Base-by-base conservation (phyloP, 225 moss, liverwort and hornwort species). In the Physcomitrellopsis africana region DNA sequence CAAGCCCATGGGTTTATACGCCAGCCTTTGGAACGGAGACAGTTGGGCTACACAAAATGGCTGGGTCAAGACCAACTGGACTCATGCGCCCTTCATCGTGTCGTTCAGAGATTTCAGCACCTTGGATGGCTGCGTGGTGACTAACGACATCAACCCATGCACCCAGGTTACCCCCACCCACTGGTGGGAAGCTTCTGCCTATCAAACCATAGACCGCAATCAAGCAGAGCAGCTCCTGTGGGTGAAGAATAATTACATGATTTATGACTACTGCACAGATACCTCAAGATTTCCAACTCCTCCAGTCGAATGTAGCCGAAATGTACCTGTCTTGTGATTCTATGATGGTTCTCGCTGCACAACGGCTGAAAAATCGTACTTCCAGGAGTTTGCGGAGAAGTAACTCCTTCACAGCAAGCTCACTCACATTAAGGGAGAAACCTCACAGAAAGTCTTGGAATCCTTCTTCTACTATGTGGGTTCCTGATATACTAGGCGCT, bases 191-290 rank as follows among this genome's bases (percentile, higher is more conserved):
- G 61, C 48, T 5, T 75, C 81, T 0, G 75, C 78, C 0, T 82
- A 51, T 13, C 76, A 80, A 55, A 84, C 72, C 52, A 53, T 76
- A 9, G 76, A 68, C 48, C 70, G 44, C 9, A 60, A 70, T 2
- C 81, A 81, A 37, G 70, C 65, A 0, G 42, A 74, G 55, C 81
- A 83, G 42, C 54, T 91, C 11, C 72, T 69, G 13, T 88, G 88
- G 91, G 89, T 91, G 48, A 84, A 79, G 47, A 3, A 85, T 1
- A 82, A 86, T 0, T 74, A 79, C 3, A 14, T 84, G 63, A 58
- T 91, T 16, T 91, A 91, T 0, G 86, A 89, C 66, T 89, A 91
- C 66, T 91, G 91, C 75, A 82, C 5, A 19, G 91, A 91, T 69
- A 82, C 71, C 3, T 0, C 54, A 60, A 46, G 91, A 52, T 82